Base-by-base conservation (phyloP, 2,329 filamentous ascomycete genomes). In the Myriosclerotinia scirpicola region DNA sequence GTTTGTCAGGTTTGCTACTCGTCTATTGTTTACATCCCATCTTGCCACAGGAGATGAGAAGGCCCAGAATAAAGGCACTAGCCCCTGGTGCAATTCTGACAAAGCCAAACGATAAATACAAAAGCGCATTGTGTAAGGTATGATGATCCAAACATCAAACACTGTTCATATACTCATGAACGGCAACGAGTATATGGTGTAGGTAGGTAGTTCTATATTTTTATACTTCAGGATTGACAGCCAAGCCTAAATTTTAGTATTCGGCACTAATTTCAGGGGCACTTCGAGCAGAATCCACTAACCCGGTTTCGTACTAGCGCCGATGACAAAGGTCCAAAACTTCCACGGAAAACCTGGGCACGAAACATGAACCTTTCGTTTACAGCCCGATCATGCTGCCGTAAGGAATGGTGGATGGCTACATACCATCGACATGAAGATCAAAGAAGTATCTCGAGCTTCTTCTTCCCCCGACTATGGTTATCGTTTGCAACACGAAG, bases 81-180 rank as follows among this genome's bases (percentile, higher is more conserved):
- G 15, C 38, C 38, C 40, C 7, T 6, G n/a, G 11, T 1, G 6
- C 38, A 42, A 42, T 22, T 56, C 38, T 30, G 54, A 3, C 9
- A 40, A 17, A 26, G 36, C 26, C 8, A 17, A 55, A 55, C 12
- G n/a, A 15, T 9, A 26, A 40, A 56, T 12, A 26, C n/a, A 30
- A 17, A 22, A 30, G 8, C 9, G 30, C 30, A 34, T 34, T 34
- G 30, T 34, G 30, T 34, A 34, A 34, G 6, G 30, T 34, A 6
- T 34, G 3, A 5, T 11, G 1, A 5, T 42, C 3, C n/a, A 1
- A 26, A 26, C 0, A 42, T 0, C 12, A 3, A 9, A 7, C 2
- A 20, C 11, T 0, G 15, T 26, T 30, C 36, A 30, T 42, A 12
- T 20, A 3, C 9, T 42, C 14, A 8, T 56, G 0, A 0, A 9